Conservation (phyloP, 2,329 filamentous ascomycete species). For the Xylariaceae sp. region DNA sequence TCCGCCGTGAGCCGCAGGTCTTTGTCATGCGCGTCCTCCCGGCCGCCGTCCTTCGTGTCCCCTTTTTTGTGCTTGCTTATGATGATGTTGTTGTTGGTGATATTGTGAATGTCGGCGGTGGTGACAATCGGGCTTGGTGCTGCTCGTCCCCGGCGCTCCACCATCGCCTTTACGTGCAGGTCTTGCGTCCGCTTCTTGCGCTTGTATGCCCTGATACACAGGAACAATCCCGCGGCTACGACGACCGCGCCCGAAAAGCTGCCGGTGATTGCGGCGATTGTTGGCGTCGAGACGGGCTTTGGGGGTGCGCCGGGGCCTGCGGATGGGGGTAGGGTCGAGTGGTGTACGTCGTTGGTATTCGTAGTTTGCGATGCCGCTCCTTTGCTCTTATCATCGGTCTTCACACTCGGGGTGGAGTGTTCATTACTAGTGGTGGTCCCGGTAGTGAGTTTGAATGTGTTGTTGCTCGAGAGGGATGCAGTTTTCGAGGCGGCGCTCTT, state of each 20-base stretch:
- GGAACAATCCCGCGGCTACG: conserved; percentile 28
- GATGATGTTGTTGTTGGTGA: neutral
- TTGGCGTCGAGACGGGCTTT: conserved; percentile 16
- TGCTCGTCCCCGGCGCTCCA: conserved; percentile 10
- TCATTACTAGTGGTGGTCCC: neutral
- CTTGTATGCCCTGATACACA: conserved; percentile 33
- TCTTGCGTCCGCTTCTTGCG: conserved; percentile 32
- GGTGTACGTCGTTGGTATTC: too few relatives aligned
- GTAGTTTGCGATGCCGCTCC: neutral
- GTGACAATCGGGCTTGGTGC: conserved; percentile 1
- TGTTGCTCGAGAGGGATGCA: too few relatives aligned
- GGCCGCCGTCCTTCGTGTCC: neutral
- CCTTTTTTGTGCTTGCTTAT: neutral
- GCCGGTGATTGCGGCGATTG: conserved; percentile 35
- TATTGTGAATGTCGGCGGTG: conserved; percentile 6
- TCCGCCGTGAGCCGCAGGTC: conserved; percentile 21
- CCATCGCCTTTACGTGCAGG: conserved; percentile 18
- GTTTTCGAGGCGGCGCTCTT: too few relatives aligned
- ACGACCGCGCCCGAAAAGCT: conserved; percentile 36
- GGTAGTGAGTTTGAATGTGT: too few relatives aligned
- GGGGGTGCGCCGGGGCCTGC: conserved; percentile 4
- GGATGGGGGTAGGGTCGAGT: conserved; percentile 4
- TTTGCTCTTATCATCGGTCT: neutral
- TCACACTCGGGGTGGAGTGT: neutral
- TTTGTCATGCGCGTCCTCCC: neutral